Evolutionary conservation across 148 eudicot genomes (phyloP).

Genomic region (Bassia scoparia): DNA sequence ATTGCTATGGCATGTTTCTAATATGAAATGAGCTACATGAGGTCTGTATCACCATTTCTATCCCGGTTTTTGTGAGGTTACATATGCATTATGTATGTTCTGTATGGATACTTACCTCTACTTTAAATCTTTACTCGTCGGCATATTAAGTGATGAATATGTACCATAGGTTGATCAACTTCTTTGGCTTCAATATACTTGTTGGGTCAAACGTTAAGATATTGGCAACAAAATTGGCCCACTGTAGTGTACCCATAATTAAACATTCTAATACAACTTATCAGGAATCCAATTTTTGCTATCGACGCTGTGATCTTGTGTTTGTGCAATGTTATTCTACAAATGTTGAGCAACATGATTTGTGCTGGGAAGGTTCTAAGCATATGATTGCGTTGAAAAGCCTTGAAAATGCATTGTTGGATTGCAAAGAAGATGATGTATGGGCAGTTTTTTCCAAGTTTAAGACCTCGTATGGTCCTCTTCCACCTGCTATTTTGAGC

Average conservation of each 20-base stretch:
- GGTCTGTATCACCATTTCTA: background rate
- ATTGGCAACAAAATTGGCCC: constrained; percentile 19
- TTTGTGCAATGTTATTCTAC: constrained; percentile 22
- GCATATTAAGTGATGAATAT: constrained; percentile 11
- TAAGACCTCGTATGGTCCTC: constrained; percentile 57
- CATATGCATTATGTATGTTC: background rate
- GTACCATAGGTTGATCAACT: constrained; percentile 14
- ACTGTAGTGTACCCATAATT: constrained; percentile 9
- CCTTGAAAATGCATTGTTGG: constrained; percentile 49
- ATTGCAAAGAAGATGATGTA: constrained; percentile 57
- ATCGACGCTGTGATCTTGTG: background rate
- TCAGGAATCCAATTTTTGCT: constrained; percentile 1
- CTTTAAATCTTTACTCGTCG: constrained; percentile 17
- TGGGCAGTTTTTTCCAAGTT: constrained; percentile 57
- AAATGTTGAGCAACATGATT: constrained; percentile 19
- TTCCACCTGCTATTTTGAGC: constrained; percentile 38
- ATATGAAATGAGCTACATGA: background rate
- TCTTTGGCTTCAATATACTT: constrained; percentile 14
- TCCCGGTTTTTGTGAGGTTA: background rate
- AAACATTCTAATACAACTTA: constrained; percentile 6
- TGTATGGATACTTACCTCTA: constrained; percentile 3
- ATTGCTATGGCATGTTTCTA: background rate
- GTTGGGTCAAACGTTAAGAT: constrained; percentile 15
- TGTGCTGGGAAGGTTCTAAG: constrained; percentile 30
- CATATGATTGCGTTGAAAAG: constrained; percentile 37